phyloP scores from a whole-genome alignment of 768 basidiomycete genomes.

The Auriscalpium vulgare region DNA sequence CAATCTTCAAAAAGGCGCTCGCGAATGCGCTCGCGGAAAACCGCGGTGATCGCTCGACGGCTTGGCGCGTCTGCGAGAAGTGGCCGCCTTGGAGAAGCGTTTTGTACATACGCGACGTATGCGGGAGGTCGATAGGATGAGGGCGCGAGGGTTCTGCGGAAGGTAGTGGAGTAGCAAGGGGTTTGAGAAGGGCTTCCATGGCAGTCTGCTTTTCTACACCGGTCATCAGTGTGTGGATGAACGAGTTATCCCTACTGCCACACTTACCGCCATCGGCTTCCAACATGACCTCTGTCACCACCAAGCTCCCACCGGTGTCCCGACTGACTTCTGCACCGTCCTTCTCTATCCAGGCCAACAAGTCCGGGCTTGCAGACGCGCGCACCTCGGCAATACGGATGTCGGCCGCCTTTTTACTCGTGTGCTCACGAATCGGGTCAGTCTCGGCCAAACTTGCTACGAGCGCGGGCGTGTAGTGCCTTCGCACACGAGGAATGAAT shows the following conservation, averaged over 20 bases:
- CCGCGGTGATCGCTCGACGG: slow-evolving; percentile 40
- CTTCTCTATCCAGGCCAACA: slow-evolving; percentile 63
- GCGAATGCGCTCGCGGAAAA: slow-evolving; percentile 63
- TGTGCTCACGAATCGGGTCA: slow-evolving; percentile 55
- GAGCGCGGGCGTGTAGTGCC: slow-evolving; percentile 83
- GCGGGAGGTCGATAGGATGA: slow-evolving; percentile 76
- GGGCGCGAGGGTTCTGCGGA: slow-evolving; percentile 37
- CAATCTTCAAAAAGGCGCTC: slow-evolving; percentile 40
- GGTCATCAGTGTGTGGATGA: background rate
- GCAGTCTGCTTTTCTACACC: slow-evolving; percentile 61
- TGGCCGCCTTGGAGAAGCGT: slow-evolving; percentile 87
- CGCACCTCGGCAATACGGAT: slow-evolving; percentile 65
- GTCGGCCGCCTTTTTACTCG: slow-evolving; percentile 75
- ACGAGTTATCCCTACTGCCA: background rate
- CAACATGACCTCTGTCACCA: slow-evolving; percentile 78
- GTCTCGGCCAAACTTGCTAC: slow-evolving; percentile 67
- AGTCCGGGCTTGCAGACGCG: slow-evolving; percentile 60
- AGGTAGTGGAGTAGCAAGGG: slow-evolving; percentile 50
- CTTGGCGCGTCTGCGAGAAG: slow-evolving; percentile 54
- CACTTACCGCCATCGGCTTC: slow-evolving; percentile 74
- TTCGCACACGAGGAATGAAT: slow-evolving; percentile 70
- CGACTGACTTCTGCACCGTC: slow-evolving; percentile 54
- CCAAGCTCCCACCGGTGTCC: slow-evolving; percentile 74
- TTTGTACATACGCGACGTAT: slow-evolving; percentile 81
- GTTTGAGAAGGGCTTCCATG: slow-evolving; percentile 49